Evolutionary conservation across 2,329 filamentous ascomycete species (phyloP).

Genomic region (Clarireedia hainanense): DNA sequence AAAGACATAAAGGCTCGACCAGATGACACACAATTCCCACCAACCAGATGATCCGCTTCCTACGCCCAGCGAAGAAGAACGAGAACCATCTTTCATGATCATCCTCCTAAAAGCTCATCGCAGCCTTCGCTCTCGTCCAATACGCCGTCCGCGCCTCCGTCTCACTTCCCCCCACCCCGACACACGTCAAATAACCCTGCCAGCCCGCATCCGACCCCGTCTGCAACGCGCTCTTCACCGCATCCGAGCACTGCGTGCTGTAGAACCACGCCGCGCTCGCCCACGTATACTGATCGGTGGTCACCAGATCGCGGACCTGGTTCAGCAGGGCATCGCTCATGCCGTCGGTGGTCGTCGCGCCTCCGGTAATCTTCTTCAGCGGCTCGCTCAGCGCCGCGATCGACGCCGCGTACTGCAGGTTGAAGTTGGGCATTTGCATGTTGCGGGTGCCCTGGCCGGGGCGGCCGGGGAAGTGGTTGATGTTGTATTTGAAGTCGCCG

Average conservation of each 20-base stretch:
- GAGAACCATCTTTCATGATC: not conserved
- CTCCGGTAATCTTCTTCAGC: conserved; percentile 23
- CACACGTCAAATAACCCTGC: conserved; percentile 45
- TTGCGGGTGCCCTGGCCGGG: conserved; percentile 57
- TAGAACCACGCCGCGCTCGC: conserved; percentile 55
- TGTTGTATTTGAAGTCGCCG: conserved; percentile 53
- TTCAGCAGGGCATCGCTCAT: conserved; percentile 32
- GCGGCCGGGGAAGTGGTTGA: conserved; percentile 43
- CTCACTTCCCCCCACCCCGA: conserved; percentile 36
- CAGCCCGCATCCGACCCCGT: conserved; percentile 40
- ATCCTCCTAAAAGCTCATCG: conserved; percentile 25
- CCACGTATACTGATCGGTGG: conserved; percentile 44
- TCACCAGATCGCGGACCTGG: conserved; percentile 42
- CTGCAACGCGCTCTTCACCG: conserved; percentile 36
- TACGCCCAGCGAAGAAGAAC: not conserved
- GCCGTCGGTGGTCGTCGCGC: conserved; percentile 24
- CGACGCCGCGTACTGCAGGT: conserved; percentile 44
- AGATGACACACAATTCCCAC: too few species aligned
- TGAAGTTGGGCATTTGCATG: conserved; percentile 53
- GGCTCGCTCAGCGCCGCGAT: conserved; percentile 36
- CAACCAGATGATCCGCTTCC: too few species aligned
- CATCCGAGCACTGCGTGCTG: conserved; percentile 41
- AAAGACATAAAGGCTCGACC: too few species aligned
- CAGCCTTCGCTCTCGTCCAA: conserved; percentile 41
- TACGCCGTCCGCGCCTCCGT: conserved; percentile 38